Percentiles rank a stretch among this genome's conserved stretches.
Conservation (phyloP, 1,139 yeast species). For the Cylindricascospora bacillispora region DNA sequence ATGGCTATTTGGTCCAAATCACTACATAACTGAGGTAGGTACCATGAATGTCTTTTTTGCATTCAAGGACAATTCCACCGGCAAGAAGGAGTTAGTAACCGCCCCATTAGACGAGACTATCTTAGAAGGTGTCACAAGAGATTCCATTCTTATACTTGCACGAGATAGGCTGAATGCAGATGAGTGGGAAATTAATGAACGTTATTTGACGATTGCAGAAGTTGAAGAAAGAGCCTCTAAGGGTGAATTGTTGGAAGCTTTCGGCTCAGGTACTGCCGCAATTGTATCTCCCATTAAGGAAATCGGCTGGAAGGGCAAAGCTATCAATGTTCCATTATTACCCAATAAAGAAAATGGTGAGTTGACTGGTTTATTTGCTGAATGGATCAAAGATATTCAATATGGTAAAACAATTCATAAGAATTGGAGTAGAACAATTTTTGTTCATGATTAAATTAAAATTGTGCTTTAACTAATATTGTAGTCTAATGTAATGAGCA, state of each 20-base stretch:
- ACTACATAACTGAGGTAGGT: slow-evolving; percentile 86
- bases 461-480: too few relatives aligned
- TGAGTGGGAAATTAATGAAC: slow-evolving; percentile 71
- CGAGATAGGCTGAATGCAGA: slow-evolving; percentile 55
- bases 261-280: slow-evolving; percentile 96
- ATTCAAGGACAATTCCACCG: slow-evolving; percentile 51
- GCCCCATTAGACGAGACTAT: slow-evolving; percentile 95
- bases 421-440: slow-evolving; percentile 28
- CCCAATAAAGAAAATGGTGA: slow-evolving; percentile 69
- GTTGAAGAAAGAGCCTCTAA: slow-evolving; percentile 59
- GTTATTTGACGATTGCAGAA: slow-evolving; percentile 69
- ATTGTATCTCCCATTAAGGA: slow-evolving; percentile 83
- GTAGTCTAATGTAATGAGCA: too few relatives aligned
- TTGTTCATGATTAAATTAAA: too few relatives aligned
- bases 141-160: slow-evolving; percentile 64
- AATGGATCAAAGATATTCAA: slow-evolving; percentile 80
- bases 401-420: slow-evolving; percentile 63
- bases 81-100: slow-evolving; percentile 82
- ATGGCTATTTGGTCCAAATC: slow-evolving; percentile 89
- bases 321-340: slow-evolving; percentile 61
- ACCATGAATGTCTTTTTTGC: slow-evolving; percentile 91
- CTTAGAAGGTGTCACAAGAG: slow-evolving; percentile 91
- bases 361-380: slow-evolving; percentile 57
- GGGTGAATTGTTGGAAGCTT: slow-evolving; percentile 83
- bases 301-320: slow-evolving; percentile 64